A percentile compares a stretch with the other conserved stretches of the same genome.
These are phyloP conservation scores for Panicum virgatum DNA, from an alignment of 202 grass and related monocot species.

Conservation along the genomic window DNA sequence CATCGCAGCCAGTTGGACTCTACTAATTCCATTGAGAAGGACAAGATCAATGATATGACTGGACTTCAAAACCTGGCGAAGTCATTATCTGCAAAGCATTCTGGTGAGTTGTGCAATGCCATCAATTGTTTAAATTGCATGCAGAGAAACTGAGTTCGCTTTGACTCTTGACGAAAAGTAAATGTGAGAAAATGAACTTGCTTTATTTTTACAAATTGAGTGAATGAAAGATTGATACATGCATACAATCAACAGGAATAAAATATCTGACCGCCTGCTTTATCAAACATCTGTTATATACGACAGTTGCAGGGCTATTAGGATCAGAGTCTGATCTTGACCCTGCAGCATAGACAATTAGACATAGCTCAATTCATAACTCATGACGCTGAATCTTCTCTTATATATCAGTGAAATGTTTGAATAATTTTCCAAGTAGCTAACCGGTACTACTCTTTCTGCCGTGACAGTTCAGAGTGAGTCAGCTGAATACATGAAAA, in stretches of 20 bases:
- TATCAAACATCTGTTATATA: background rate
- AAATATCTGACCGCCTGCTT: background rate
- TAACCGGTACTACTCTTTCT: slow-evolving; percentile 27
- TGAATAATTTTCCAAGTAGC: background rate
- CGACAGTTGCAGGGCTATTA: background rate
- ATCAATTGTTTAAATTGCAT: slow-evolving; percentile 3
- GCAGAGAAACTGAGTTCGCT: slow-evolving; percentile 1
- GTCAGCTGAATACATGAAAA: slow-evolving; percentile 76
- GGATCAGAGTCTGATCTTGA: no score
- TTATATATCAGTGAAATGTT: background rate
- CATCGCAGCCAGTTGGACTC: slow-evolving; percentile 15
- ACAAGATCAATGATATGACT: slow-evolving; percentile 47
- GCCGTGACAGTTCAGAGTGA: slow-evolving; percentile 62
- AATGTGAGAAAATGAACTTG: slow-evolving; percentile 15
- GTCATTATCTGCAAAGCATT: slow-evolving; percentile 61
- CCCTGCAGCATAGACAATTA: no score
- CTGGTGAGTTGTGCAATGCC: slow-evolving; percentile 50
- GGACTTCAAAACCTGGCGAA: slow-evolving; percentile 60
- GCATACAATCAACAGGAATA: background rate
- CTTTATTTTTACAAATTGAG: slow-evolving; percentile 7
- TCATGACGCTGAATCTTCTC: background rate
- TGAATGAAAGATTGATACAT: slow-evolving; percentile 11
- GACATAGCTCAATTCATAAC: no score
- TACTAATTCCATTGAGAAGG: slow-evolving; percentile 21
- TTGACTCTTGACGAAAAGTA: background rate